phyloP scores from a whole-genome alignment of 2,329 filamentous ascomycete species.

The Fusarium buxicola region DNA sequence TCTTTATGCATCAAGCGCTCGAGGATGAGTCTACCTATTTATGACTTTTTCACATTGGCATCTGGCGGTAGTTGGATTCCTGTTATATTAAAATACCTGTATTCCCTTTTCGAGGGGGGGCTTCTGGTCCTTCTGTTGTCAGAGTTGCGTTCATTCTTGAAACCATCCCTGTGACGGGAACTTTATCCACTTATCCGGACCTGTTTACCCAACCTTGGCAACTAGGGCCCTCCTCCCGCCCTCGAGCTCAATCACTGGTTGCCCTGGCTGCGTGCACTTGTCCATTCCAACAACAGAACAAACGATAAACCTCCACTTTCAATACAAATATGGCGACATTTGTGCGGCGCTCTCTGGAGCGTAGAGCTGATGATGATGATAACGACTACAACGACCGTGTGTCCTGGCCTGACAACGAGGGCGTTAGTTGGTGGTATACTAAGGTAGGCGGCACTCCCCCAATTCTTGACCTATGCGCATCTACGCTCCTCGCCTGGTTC shows the following conservation, averaged over 20 bases:
- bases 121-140: neutral
- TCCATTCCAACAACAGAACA: slow-evolving; percentile 22
- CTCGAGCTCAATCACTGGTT: slow-evolving; percentile 3
- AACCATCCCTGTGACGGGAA: neutral
- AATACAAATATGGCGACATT: slow-evolving; percentile 35
- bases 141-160: neutral
- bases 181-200: neutral
- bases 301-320: neutral
- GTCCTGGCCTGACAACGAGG: slow-evolving; percentile 28
- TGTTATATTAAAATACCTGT: neutral
- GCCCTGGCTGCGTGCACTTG: slow-evolving; percentile 9
- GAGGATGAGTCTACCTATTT: slow-evolving; percentile 21
- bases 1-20: slow-evolving; percentile 28
- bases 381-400: neutral
- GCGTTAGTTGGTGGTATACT: slow-evolving; percentile 48
- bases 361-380: slow-evolving; percentile 31
- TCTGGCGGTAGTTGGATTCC: neutral
- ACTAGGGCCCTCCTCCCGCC: slow-evolving; percentile 1
- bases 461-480: neutral
- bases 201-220: slow-evolving; percentile 18
- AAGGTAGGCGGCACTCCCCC: slow-evolving; percentile 38
- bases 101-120: neutral
- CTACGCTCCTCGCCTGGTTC: neutral
- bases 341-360: slow-evolving; percentile 31
- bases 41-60: neutral